Evolutionary conservation across 306 rosid species (phyloP), one percentile per base, ranked within the genome.

Genomic region (Corylus heterophylla): DNA sequence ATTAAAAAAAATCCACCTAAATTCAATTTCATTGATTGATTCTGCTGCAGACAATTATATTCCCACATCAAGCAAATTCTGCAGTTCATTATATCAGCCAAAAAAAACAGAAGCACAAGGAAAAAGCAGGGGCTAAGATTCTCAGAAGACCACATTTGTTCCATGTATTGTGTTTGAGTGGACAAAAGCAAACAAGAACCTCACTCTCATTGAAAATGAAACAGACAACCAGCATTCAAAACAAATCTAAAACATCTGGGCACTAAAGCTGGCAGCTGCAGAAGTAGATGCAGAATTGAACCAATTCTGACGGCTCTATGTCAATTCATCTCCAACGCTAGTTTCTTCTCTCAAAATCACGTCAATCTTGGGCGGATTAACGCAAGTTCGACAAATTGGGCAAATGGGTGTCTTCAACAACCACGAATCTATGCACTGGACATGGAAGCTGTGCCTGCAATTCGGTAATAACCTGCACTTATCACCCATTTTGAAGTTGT

Each of bases 371-470:
- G 79, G 74, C 31, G 76, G 44, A 49, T 18, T 74, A 12, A 74
- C 88, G 52, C 78, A 61, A 75, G 87, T 74, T 51, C 87, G 81
- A 51, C 90, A 88, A 25, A 88, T 75, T 0, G 90, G 92, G 51
- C 92, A 88, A 75, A 86, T 44, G n/a, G 87, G 83, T 51, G 85
- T 80, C 77, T 80, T 82, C 59, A 86, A 63, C 50, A 84, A 27
- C 92, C 90, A 86, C 7, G 81, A 66, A 37, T 88, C 90, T 47
- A 86, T 77, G 63, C 92, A 88, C 31, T 59, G 84, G 48, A 75
- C 82, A 77, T 88, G 92, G 29, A 88, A 86, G 37, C 72, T 82
- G 71, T 88, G 92, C 8, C 55, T 76, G 71, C 92, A 88, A 77
- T 78, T 76, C 2, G 89, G 89, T 76, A 86, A 49, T 44, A 84